Evolutionary conservation across 202 grass and related monocot genomes (phyloP), one percentile per base, ranked within the genome.

Genomic region (Hordeum pubiflorum): DNA sequence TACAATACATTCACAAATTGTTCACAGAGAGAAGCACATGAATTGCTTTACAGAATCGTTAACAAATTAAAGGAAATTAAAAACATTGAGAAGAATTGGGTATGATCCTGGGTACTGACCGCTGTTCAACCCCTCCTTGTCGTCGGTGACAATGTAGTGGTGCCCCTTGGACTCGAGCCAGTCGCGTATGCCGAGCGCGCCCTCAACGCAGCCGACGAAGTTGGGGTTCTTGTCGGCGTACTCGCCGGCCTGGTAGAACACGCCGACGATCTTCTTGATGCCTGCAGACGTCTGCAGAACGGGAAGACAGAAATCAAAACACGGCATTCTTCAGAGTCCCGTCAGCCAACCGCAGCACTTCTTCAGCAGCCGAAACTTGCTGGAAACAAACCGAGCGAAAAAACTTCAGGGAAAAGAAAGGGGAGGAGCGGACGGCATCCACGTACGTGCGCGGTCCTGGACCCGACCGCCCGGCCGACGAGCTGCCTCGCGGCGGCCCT

Each of bases 181-280:
- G 36, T 80, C 24, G 33, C 89, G 90, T 65, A 97, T 97, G 43
- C 92, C 95, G 60, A 97, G 86, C 14, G 86, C 81, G 14, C 81
- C 58, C 82, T 97, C 95, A 3, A 94, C 90, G 23, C 95, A 97
- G 3, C 95, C 95, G 67, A 94, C 82, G 74, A 97, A 97, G 78
- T 91, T 94, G 8, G 90, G 92, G 38, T 97, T 97, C 87, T 80
- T 81, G 23, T 92, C 72, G 1, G 92, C 95, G 38, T 97, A 89
- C 75, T 93, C 95, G 18, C 93, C 87, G 70, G 82, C 95, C 80
- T 97, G 89, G 80, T 97, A 97, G 86, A 97, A 97, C 46, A 97
- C 95, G 11, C 95, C 95, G 9, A 97, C 92, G 54, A 97, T 97
- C 88, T 97, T 97, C 86, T 97, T 94, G 86, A 92, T 91, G 65